A percentile compares a stretch with the other conserved stretches of the same genome.
phyloP scores from a whole-genome alignment of 441 rosid species.

The Capsella rubella region DNA sequence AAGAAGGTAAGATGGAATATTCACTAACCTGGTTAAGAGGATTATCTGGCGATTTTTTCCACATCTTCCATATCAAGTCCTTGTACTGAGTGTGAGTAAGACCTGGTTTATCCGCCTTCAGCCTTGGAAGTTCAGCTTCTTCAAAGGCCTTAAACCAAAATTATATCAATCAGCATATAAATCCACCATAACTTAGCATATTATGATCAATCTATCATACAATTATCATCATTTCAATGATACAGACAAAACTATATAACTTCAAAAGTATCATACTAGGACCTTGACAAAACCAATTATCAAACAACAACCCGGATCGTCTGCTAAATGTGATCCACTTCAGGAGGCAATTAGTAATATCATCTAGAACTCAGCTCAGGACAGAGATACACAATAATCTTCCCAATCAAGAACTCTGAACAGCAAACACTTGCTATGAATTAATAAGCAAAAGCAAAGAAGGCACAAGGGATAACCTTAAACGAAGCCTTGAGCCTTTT shows the following conservation, averaged over 20 bases:
- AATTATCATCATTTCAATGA: neutral
- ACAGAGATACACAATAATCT: neutral
- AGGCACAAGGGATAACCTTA: slow-evolving; percentile 58
- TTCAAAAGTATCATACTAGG: neutral
- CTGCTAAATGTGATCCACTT: neutral
- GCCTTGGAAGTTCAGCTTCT: slow-evolving; percentile 90
- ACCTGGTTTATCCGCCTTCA: slow-evolving; percentile 96
- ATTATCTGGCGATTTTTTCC: slow-evolving; percentile 99
- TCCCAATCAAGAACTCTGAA: neutral
- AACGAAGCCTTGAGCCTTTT: slow-evolving; percentile 88
- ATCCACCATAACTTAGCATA: slow-evolving; percentile 2
- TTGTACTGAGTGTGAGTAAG: slow-evolving; percentile 96
- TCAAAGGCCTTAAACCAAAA: slow-evolving; percentile 72
- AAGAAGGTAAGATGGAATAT: neutral
- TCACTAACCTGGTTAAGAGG: slow-evolving; percentile 85
- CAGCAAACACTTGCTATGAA: neutral
- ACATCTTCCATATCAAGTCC: slow-evolving; percentile 96
- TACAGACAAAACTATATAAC: neutral
- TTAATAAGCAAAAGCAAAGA: neutral
- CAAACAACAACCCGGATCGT: neutral
- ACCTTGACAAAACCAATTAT: neutral
- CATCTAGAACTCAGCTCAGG: neutral
- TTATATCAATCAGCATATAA: slow-evolving; percentile 17
- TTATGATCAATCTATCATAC: neutral
- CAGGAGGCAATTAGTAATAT: neutral